Evolutionary conservation across 1,284 basidiomycete genomes (phyloP), one percentile per base, ranked within the genome.

Genomic region (Tilletia horrida): DNA sequence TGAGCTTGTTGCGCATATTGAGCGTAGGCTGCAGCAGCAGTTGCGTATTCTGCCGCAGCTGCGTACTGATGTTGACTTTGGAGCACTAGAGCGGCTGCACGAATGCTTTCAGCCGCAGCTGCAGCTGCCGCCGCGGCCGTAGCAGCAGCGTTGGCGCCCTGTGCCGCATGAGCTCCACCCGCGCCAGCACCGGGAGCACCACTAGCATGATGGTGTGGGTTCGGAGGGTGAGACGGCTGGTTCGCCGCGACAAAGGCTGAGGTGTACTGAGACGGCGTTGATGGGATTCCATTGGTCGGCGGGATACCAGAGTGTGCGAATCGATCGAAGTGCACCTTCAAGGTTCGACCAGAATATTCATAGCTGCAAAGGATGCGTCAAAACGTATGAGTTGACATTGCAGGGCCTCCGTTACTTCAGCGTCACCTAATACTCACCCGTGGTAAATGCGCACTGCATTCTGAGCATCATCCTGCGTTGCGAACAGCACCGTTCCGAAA

Each of bases 401-500:
- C n/a, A n/a, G n/a, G n/a, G n/a, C n/a, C n/a, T n/a, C n/a, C n/a
- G n/a, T n/a, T n/a, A n/a, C n/a, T n/a, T n/a, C n/a, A n/a, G n/a
- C n/a, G n/a, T n/a, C n/a, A n/a, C n/a, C n/a, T n/a, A n/a, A n/a
- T 40, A 68, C 67, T 21, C 63, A 68, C 40, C 81, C 80, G 64
- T 82, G 78, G 43, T 81, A 82, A 44, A 82, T 74, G 66, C 86
- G 85, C 27, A 95, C 88, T 0, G 93, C 95, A 27, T 89, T 85
- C 69, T 91, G 89, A 0, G 93, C 94, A 79, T 97, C 94, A 80
- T 95, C 93, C 42, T 91, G 89, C 42, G 88, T 90, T 1, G 92
- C 91, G 71, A 96, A 88, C 23, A 97, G 86, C 7, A 97, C 93
- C 2, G 92, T 96, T 23, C 94, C 94, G 78, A 93, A 93, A 0